A percentile compares a stretch with the other conserved stretches of the same genome.
phyloP scores from a whole-genome alignment of 176 grass and related monocot genomes.

The Puccinellia tenuiflora region DNA sequence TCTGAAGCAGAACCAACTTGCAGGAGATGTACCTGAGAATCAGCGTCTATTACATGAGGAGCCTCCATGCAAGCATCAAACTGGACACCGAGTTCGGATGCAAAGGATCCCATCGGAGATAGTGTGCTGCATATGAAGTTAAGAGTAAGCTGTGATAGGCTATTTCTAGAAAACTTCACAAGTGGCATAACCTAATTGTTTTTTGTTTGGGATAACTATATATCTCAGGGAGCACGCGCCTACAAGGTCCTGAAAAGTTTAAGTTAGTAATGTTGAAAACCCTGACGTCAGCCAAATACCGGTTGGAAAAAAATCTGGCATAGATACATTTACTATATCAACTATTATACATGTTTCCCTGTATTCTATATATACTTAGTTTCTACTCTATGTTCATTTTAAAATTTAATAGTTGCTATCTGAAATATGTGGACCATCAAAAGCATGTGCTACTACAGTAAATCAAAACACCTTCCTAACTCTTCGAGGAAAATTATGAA shows the following conservation, averaged over 20 bases:
- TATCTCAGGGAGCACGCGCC: too few relatives aligned
- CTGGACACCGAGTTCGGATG: slow-evolving; percentile 92
- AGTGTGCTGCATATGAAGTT: slow-evolving; percentile 53
- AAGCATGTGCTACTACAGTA: neutral
- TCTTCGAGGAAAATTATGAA: neutral
- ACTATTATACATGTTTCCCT: neutral
- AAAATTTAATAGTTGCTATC: neutral
- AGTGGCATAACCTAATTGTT: too few relatives aligned
- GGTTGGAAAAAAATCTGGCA: neutral
- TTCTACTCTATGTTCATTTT: too few relatives aligned
- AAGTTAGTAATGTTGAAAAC: neutral
- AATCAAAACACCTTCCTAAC: neutral
- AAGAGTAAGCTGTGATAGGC: too few relatives aligned
- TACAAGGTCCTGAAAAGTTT: slow-evolving; percentile 4
- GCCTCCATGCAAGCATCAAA: slow-evolving; percentile 93
- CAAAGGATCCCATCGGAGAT: slow-evolving; percentile 92
- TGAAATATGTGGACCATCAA: neutral
- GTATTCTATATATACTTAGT: too few relatives aligned
- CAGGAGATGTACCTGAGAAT: slow-evolving; percentile 60
- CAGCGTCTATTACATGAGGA: slow-evolving; percentile 86
- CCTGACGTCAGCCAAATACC: neutral
- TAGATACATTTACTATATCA: neutral
- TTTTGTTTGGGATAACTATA: too few relatives aligned
- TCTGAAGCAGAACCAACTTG: neutral
- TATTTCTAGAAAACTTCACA: too few relatives aligned